phyloP scores from a whole-genome alignment of 2,329 filamentous ascomycete species.

The Dothistroma septosporum region DNA sequence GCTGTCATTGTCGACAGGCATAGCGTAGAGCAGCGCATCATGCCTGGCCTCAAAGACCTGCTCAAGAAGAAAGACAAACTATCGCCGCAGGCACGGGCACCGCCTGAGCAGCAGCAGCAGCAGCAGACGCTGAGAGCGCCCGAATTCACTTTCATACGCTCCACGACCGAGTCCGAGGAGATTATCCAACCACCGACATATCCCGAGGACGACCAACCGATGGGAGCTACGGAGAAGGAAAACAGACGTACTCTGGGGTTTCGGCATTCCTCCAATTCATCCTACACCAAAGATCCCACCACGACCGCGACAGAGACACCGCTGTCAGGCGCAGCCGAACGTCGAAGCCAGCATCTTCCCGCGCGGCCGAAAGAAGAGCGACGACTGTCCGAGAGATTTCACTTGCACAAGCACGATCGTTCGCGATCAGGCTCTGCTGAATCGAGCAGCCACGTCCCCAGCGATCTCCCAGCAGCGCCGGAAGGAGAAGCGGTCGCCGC shows the following conservation, averaged over 20 bases:
- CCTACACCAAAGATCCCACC: conserved; percentile 22
- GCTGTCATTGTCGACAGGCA: background rate
- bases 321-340: conserved; percentile 10
- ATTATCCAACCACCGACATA: conserved; percentile 66
- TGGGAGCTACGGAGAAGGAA: conserved; percentile 17
- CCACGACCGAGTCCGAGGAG: conserved; percentile 77
- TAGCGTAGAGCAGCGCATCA: conserved; percentile 20
- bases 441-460: conserved; percentile 70
- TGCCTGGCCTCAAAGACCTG: conserved; percentile 58
- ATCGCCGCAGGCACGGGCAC: conserved; percentile 31
- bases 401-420: conserved; percentile 57
- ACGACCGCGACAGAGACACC: background rate
- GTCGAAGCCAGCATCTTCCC: conserved; percentile 19
- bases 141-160: conserved; percentile 78
- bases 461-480: conserved; percentile 77
- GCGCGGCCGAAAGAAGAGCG: conserved; percentile 35
- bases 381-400: conserved; percentile 66
- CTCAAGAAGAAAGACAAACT: conserved; percentile 61
- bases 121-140: conserved; percentile 38
- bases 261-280: conserved; percentile 33
- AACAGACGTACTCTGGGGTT: conserved; percentile 34
- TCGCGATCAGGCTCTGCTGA: conserved; percentile 48
- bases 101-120: conserved; percentile 39
- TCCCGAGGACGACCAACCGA: conserved; percentile 38
- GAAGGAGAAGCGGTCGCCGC: conserved; percentile 49